Base-by-base conservation (phyloP, 192 early-diverging fungal genomes). In the Geranomyces michiganensis region DNA sequence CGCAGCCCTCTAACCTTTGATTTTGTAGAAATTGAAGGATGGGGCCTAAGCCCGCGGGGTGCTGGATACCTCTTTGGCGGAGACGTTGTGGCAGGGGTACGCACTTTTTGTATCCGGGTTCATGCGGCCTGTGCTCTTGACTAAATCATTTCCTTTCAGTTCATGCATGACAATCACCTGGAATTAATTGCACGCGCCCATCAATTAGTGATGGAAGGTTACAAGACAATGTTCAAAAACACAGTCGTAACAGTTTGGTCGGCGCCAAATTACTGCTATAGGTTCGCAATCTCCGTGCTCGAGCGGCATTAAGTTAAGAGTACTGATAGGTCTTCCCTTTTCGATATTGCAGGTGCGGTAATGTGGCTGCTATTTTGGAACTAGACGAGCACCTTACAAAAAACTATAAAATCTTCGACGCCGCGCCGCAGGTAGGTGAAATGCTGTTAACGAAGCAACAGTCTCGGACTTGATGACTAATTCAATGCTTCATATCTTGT, bases 181-280 rank as follows among this genome's bases (percentile, higher is more conserved):
- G 80, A 87, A 32, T 67, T 88, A 51, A 88, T 88, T 60, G 87
- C 85, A 1, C 66, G 87, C n/a, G 87, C 96, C 6, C 96, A 97
- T 87, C 95, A 97, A 78, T 82, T 98, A 65, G 96, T 98, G 8
- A 95, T 95, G 94, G 96, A 98, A 80, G 96, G 87, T 8, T 99
- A 93, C 76, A 97, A 97, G 80, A 77, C 89, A 26, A 96, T 98
- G 94, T 99, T 99, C 78, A 92, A 97, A 51, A 89, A 93, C 30
- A 93, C 89, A 0, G 92, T 96, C 55, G 97, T 98, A 26, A 99
- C 97, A 5, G 97, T 99, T 0, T 99, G 97, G 97, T 93, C 91
- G 8, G 97, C 97, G 12, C 97, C 97, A 68, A 99, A 99, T 84
- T 99, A 99, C 78, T 99, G 97, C 76, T 99, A 99, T 72, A 84